Base-by-base conservation (phyloP, 495 filamentous ascomycete species). In the Annulohypoxylon maeteangense region DNA sequence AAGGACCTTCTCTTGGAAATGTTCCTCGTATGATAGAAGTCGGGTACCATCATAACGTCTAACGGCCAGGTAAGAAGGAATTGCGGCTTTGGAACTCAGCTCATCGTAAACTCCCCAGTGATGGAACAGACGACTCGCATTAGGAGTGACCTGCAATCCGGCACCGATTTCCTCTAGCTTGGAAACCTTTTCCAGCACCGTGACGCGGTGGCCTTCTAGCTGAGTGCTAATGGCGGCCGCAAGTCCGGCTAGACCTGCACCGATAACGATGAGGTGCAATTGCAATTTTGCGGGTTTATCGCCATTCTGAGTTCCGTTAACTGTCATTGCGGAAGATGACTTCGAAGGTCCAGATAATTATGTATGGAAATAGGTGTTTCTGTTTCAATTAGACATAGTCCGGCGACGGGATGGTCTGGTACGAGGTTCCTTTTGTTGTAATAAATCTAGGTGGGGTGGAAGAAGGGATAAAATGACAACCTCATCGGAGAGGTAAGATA, bases 101-200 rank as follows among this genome's bases (percentile, higher is more conserved):
- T 76, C 76, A 3, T 81, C 72, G 10, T 79, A 78, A 1, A 90
- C 79, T 6, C 83, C 78, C 86, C 88, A 91, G 72, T 82, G 75
- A 23, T 81, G 73, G 58, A 89, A 81, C 0, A 89, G 80, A 14
- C 83, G 82, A 2, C 82, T 84, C 18, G 84, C 83, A 71, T 89
- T 89, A 3, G 87, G 87, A 1, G 86, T 87, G 55, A 89, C 80
- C 71, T 89, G 87, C 0, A 89, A 76, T 0, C 87, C 86, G 7
- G 86, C 86, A 18, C 76, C 78, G 7, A 79, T 57, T 62, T 79
- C 68, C 16, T 61, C 68, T 23, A 75, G 32, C 27, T 65, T 67
- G 10, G 58, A 38, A 27, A 66, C 44, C 31, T 67, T 71, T 54
- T 77, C 74, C 14, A 76, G 10, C 40, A 76, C 53, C 4, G 64